Evolutionary conservation across 805 yeast genomes (phyloP), one percentile per base, ranked within the genome.

Genomic region (Yarrowia sp.): DNA sequence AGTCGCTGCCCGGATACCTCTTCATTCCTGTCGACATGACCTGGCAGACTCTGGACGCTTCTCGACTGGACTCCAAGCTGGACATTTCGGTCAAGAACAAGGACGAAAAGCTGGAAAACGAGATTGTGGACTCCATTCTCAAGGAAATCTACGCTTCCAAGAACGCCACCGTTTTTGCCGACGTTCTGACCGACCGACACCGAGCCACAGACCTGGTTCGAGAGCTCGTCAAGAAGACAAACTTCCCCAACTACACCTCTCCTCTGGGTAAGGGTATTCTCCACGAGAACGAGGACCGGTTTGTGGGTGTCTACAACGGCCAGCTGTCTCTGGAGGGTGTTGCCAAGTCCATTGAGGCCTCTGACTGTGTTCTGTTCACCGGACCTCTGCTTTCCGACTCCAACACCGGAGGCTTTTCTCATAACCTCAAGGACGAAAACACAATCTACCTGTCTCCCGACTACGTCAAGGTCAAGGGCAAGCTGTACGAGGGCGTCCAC

Each of bases 1-100:
- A 82, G 51, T 85, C 87, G 40, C 84, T 86, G 73, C 98, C 98
- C 0, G 97, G 96, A 16, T 92, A 88, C 71, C 73, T 92, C 56
- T 90, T 84, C 72, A 74, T 92, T 52, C 97, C 98, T 1, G 77
- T 82, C 46, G 92, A 92, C 72, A 74, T 89, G 68, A 83, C 70
- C 10, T 66, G 67, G 59, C 64, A 66, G 61, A 69, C 67, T 19
- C 79, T 85, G 64, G 77, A 76, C 65, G 72, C 74, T 11, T 67
- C 76, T 1, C 74, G 78, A 61, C 76, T 85, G 43, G 67, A 72
- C 8, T 68, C 67, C 6, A 79, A 76, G 24, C 68, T 79, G 38
- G 67, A 68, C 32, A 52, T 81, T 33, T 68, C 70, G 4, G 62
- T 78, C 68, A 69, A 66, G 59, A 71, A 72, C 62, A 67, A 68